Percentiles rank a stretch among this genome's conserved stretches.
Evolutionary conservation across 192 early-diverging fungal genomes (phyloP).

Genomic region (Gigaspora rosea): DNA sequence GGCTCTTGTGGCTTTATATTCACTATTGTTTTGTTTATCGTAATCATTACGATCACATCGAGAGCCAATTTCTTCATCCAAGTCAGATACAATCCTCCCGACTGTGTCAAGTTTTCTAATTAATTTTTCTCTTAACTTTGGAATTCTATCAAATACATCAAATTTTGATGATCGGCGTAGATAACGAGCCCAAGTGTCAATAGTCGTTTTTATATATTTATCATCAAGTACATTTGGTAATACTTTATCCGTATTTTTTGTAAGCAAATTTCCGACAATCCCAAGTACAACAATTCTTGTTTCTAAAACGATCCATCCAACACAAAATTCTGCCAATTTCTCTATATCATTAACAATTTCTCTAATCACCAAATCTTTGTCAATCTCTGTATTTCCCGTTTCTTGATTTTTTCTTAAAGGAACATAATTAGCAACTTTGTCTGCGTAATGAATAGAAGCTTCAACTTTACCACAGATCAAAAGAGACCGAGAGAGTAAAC

Average conservation of each 20-base stretch:
- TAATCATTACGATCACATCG: not conserved
- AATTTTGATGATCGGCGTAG: constrained; percentile 17
- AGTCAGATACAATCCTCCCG: not conserved
- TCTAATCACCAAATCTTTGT: not conserved
- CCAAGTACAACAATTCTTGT: constrained; percentile 13
- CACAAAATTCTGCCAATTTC: constrained; percentile 32
- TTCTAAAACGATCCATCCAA: constrained; percentile 33
- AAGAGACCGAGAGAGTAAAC: constrained; percentile 20
- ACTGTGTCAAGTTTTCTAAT: constrained; percentile 4
- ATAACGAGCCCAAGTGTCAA: not conserved
- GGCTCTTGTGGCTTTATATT: constrained; percentile 11
- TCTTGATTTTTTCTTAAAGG: not conserved
- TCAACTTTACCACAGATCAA: constrained; percentile 28
- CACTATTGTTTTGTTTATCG: not conserved
- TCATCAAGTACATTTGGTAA: constrained; percentile 14
- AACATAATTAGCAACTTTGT: not conserved
- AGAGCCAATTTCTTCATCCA: not conserved
- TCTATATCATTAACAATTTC: constrained; percentile 12
- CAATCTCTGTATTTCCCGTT: not conserved
- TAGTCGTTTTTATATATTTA: not conserved
- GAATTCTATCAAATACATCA: constrained; percentile 3
- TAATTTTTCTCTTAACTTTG: constrained; percentile 6
- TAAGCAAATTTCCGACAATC: not conserved
- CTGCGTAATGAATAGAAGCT: constrained; percentile 21
- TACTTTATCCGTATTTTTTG: constrained; percentile 2